phyloP scores from a whole-genome alignment of 495 filamentous ascomycete species.

The Penicillium maclennaniae region DNA sequence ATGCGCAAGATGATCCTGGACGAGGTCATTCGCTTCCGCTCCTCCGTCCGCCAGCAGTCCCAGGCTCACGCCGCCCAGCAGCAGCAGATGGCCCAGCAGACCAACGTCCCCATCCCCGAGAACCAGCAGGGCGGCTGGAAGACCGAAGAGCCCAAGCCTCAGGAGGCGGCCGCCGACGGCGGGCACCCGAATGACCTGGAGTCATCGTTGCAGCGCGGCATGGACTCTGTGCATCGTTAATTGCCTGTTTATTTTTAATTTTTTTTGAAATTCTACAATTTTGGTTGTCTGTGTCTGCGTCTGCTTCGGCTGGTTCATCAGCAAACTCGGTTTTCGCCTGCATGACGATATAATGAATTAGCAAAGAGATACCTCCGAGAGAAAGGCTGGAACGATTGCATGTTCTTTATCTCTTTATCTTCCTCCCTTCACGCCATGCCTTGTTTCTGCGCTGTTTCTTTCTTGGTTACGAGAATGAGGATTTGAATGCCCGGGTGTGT shows the following conservation, averaged over 20 bases:
- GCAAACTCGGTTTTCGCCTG: slow-evolving; percentile 8
- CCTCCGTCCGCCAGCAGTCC: slow-evolving; percentile 64
- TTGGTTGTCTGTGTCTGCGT: not conserved
- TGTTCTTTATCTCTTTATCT: slow-evolving; percentile 7
- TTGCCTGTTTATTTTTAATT: too few relatives aligned
- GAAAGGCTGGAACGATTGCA: slow-evolving; percentile 17
- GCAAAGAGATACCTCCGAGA: slow-evolving; percentile 25
- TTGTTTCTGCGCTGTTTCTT: not conserved
- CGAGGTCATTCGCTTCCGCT: slow-evolving; percentile 81
- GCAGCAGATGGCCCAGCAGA: slow-evolving; percentile 38
- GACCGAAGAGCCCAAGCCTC: slow-evolving; percentile 81
- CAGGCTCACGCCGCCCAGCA: slow-evolving; percentile 44
- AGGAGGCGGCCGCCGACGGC: slow-evolving; percentile 63
- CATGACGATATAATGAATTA: slow-evolving; percentile 27
- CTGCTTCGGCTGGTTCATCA: slow-evolving; percentile 7
- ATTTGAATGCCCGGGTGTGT: not conserved
- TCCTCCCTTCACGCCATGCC: not conserved
- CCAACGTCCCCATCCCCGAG: slow-evolving; percentile 70
- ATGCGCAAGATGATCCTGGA: slow-evolving; percentile 98
- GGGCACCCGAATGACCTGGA: slow-evolving; percentile 61
- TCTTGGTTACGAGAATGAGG: not conserved
- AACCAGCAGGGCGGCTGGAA: slow-evolving; percentile 65
- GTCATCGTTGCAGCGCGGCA: slow-evolving; percentile 76
- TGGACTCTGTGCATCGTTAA: slow-evolving; percentile 54
- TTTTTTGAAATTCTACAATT: not conserved